Evolutionary conservation across 495 filamentous ascomycete species (phyloP), one percentile per base, ranked within the genome.

Genomic region (Cenococcum geophilum): DNA sequence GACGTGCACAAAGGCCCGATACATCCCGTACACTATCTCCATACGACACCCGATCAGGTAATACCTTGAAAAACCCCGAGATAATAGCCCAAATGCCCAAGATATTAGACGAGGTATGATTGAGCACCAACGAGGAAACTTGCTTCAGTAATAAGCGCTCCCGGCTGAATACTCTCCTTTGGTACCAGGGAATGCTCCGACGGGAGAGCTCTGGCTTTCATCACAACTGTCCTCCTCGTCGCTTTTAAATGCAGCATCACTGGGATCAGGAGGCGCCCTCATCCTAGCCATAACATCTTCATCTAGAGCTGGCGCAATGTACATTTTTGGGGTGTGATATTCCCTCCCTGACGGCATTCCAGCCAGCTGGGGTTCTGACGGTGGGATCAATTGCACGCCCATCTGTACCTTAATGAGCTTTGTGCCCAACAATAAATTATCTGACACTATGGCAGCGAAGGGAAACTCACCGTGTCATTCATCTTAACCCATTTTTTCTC

Each of bases 401-500:
- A 95, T 86, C 89, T 92, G 57, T 45, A n/a, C 54, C 22, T 60
- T 14, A 36, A 40, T 64, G 45, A 64, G 64, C 43, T 59, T 50
- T 25, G 25, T 1, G 16, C 4, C 12, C 22, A 22, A 18, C 0
- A 18, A 52, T 43, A 8, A 2, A 25, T 27, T 27, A 11, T 2
- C 2, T 32, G 27, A 32, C 6, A 32, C 27, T 32, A 6, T 32
- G 6, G 27, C 27, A n/a, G n/a, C 6, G 2, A 6, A 32, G 6
- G 27, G 27, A 51, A 42, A 80, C 86, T 76, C 71, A 96, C 89
- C 14, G 88, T 95, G 75, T 96, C 90, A 72, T 98, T 98, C 76
- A 89, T 83, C 74, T 90, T 90, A 34, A 80, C 81, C 93, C 93
- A 98, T 71, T 95, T 96, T 51, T 77, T 78, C 70, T 95, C 86